Base-by-base conservation (phyloP, 2,329 filamentous ascomycete species). In the Fusarium anthophilum region DNA sequence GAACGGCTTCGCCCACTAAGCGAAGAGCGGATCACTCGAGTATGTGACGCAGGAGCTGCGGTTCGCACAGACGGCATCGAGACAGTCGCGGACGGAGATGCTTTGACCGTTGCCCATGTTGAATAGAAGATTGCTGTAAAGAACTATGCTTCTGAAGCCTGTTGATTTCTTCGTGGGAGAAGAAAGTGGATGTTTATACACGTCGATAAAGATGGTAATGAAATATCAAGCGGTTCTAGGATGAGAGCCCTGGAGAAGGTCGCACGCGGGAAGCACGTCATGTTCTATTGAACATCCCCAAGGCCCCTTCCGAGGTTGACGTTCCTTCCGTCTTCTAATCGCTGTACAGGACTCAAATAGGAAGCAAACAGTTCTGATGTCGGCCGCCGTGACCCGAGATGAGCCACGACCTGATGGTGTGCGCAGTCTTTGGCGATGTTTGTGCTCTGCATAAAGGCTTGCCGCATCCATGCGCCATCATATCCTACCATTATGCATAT, bases 1-100 rank as follows among this genome's bases (percentile, higher is more conserved):
- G 80, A 87, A 90, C 3, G 85, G 82, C 73, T 84, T 85, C 41
- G 86, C 87, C 88, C 88, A 90, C 13, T 78, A 73, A 6, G 81
- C 45, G 78, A 87, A 89, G 11, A 87, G 76, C 0, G 81, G 81
- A 44, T 82, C 80, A 55, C 75, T 77, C 2, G 87, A 83, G 68
- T 84, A 89, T 17, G 80, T 85, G 56, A 88, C 86, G 72, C 88
- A 90, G 70, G 79, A 78, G 22, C 70, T 67, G 45, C 85, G 83
- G 59, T 84, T 83, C 37, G 80, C 80, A 75, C 87, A 89, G 68
- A 89, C 82, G 28, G 79, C 69, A 60, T 83, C 79, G 41, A 90
- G 83, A 77, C 88, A 90, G 44, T 81, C 78, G 64, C 84, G 80
- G 48, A 88, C 73, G 8, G 83, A 78, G 22, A 80, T 79, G 66